Evolutionary conservation across 768 basidiomycete genomes (phyloP), one percentile per base, ranked within the genome.

Genomic region (Rhodosporidiobolus sp.): DNA sequence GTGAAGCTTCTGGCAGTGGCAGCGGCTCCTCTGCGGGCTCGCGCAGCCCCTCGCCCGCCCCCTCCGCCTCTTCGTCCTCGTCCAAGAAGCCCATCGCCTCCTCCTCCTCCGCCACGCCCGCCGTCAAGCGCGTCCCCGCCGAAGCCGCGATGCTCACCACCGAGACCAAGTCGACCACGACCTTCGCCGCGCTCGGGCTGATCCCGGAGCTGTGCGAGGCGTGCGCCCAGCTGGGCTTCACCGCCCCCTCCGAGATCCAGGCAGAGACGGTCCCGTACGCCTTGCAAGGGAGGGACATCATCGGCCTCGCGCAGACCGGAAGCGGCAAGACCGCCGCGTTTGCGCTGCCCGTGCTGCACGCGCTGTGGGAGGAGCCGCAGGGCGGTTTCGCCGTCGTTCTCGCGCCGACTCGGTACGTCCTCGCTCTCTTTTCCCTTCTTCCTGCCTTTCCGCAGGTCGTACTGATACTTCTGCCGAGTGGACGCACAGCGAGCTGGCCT

Each of bases 241-340:
- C 86, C 73, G 84, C 85, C 54, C 95, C 96, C 1, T 95, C 95
- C 14, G 89, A 90, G 65, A 99, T 99, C 77, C 96, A 99, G 81
- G 83, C 84, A 4, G 87, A 92, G 78, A 85, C 86, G 48, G 86
- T 99, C 59, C 96, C 96, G 0, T 87, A 88, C 83, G 95, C 94
- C 28, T 83, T 99, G 11, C 85, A 90, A 80, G 94, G 94, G 0
- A 87, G 89, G 78, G 96, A 99, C 83, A 91, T 99, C 76, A 98
- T 99, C 69, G 96, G 96, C 28, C 90, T 99, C n/a, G 96, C 96
- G 45, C 89, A 92, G 76, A 99, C 96, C 17, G 96, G 96, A 43
- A 93, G 91, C 20, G 96, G 95, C 76, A 98, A 99, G 84, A 98
- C 96, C 0, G 95, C 94, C 24, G 94, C 96, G 30, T 98, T 98